phyloP scores from a whole-genome alignment of 441 rosid species.

The Syzygium malaccense region DNA sequence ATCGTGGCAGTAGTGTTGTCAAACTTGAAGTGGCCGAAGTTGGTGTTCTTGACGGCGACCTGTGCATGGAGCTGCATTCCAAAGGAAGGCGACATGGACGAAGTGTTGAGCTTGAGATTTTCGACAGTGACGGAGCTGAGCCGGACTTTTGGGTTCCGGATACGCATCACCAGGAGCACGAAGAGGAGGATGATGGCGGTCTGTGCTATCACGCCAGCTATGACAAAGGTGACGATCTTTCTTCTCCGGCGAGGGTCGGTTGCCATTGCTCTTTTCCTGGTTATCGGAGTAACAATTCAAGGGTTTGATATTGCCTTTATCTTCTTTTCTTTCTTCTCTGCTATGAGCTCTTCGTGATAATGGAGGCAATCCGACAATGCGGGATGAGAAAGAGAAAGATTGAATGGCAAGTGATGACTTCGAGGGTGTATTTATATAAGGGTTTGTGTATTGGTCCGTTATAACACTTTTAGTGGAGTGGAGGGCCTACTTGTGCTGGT shows the following conservation, averaged over 20 bases:
- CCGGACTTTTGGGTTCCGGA: neutral
- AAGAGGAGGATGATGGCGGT: conserved; percentile 6
- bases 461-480: neutral
- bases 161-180: neutral
- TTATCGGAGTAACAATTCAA: neutral
- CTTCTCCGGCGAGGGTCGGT: neutral
- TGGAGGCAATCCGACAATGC: neutral
- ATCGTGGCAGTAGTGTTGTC: neutral
- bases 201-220: neutral
- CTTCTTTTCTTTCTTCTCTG: neutral
- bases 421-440: neutral
- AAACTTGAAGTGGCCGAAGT: conserved; percentile 3
- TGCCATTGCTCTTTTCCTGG: neutral
- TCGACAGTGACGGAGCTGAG: neutral
- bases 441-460: neutral
- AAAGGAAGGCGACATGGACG: neutral
- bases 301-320: neutral
- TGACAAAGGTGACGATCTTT: neutral
- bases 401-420: neutral
- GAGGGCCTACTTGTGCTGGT: neutral
- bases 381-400: neutral
- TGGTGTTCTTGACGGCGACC: neutral
- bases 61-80: neutral
- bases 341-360: neutral
- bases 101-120: neutral